Conservation (phyloP, 169 alveolate species). For the Cryptosporidium sp. region DNA sequence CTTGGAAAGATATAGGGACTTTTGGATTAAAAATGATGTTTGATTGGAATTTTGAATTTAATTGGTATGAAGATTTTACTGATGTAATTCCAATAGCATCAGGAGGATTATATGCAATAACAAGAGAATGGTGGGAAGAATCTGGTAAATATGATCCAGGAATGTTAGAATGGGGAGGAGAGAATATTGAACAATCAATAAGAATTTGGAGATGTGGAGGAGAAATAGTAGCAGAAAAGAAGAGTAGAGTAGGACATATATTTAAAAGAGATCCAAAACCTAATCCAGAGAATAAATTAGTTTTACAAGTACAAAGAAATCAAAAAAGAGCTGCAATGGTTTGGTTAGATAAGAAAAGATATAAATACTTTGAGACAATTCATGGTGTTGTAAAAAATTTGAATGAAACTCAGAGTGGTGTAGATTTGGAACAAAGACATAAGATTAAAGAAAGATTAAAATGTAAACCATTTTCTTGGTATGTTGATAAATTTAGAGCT, state of each 20-base stretch:
- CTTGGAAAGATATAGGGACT: conserved; percentile 78
- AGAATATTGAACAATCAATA: conserved; percentile 79
- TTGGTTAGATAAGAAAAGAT: conserved; percentile 70
- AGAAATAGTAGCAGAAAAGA: conserved; percentile 76
- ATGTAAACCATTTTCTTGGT: conserved; percentile 77
- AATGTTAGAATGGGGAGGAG: conserved; percentile 81
- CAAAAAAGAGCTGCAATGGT: conserved; percentile 76
- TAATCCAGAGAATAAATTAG: conserved; percentile 72
- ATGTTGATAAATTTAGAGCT: conserved; percentile 60
- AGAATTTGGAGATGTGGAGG: conserved; percentile 83
- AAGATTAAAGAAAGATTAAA: conserved; percentile 37
- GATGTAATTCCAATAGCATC: conserved; percentile 76
- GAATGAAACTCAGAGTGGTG: conserved; percentile 58
- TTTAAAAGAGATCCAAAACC: conserved; percentile 75
- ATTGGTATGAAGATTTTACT: conserved; percentile 79
- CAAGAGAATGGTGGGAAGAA: conserved; percentile 81
- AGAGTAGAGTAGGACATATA: conserved; percentile 79
- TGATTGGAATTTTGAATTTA: conserved; percentile 81
- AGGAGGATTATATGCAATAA: conserved; percentile 78
- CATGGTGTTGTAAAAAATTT: conserved; percentile 38
- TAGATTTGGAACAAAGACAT: conserved; percentile 27
- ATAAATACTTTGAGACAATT: conserved; percentile 49
- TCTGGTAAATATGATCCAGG: conserved; percentile 81
- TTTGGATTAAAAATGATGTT: conserved; percentile 78
- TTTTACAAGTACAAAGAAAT: conserved; percentile 73